These are phyloP conservation scores for Fagus crenata DNA, from an alignment of 306 rosid species.

Conservation along the genomic window DNA sequence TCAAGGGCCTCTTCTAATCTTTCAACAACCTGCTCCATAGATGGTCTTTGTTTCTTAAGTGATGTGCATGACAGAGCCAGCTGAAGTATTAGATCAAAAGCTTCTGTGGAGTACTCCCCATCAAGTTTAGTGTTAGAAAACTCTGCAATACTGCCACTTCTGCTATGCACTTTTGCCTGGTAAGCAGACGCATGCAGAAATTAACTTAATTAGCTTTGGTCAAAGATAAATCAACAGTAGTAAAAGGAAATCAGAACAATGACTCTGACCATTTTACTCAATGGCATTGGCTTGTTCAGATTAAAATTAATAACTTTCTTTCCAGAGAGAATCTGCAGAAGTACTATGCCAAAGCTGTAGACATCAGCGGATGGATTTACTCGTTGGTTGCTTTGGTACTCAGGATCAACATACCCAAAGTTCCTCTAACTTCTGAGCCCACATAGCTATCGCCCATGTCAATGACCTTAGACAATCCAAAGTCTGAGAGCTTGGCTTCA, in stretches of 20 bases:
- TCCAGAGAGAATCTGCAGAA: slow-evolving; percentile 65
- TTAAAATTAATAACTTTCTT: slow-evolving; percentile 57
- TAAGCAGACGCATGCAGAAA: not conserved
- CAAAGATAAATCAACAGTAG: not conserved
- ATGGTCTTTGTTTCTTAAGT: slow-evolving; percentile 37
- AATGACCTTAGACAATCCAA: slow-evolving; percentile 59
- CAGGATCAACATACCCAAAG: slow-evolving; percentile 68
- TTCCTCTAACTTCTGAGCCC: slow-evolving; percentile 69
- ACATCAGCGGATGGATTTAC: slow-evolving; percentile 61
- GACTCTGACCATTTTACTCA: slow-evolving; percentile 52
- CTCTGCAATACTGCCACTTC: slow-evolving; percentile 30
- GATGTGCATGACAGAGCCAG: slow-evolving; percentile 51
- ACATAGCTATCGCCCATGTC: slow-evolving; percentile 49
- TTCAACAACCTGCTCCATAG: slow-evolving; percentile 40
- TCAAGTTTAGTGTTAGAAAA: slow-evolving; percentile 44
- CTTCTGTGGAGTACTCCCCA: slow-evolving; percentile 42
- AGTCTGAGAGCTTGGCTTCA: slow-evolving; percentile 67
- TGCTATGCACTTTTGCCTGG: slow-evolving; percentile 38
- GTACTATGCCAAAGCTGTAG: slow-evolving; percentile 62
- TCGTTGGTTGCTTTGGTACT: slow-evolving; percentile 50
- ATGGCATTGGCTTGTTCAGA: slow-evolving; percentile 52
- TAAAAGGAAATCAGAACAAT: slow-evolving; percentile 4
- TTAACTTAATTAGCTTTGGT: slow-evolving; percentile 15
- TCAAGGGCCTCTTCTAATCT: slow-evolving; percentile 38
- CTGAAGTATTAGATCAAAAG: slow-evolving; percentile 36